phyloP scores from a whole-genome alignment of 106 monocot genomes.

The Apostasia shenzhenica region DNA sequence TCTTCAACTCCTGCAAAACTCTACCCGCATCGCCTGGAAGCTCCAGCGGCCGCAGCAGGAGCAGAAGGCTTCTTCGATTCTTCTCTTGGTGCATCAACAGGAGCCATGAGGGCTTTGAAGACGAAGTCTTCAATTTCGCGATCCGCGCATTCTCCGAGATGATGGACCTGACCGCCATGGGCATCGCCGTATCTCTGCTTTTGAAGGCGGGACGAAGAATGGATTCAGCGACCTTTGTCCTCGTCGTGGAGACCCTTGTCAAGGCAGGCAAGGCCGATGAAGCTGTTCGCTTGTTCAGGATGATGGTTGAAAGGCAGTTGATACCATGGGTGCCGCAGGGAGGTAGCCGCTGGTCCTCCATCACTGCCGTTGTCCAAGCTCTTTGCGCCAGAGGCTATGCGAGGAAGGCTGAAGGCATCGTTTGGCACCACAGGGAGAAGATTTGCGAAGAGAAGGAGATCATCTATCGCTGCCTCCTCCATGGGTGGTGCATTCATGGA shows the following conservation, averaged over 20 bases:
- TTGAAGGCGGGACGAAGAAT: constrained; percentile 22
- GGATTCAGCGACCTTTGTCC: constrained; percentile 30
- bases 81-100: neutral
- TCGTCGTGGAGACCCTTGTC: constrained; percentile 33
- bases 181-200: constrained; percentile 26
- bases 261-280: constrained; percentile 36
- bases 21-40: neutral
- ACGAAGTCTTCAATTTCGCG: constrained; percentile 28
- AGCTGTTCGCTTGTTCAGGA: constrained; percentile 42
- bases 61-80: constrained; percentile 10
- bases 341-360: neutral
- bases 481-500: constrained; percentile 63
- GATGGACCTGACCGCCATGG: constrained; percentile 45
- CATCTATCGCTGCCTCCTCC: constrained; percentile 34
- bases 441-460: neutral
- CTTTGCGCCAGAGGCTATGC: constrained; percentile 57
- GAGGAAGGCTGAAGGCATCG: constrained; percentile 36
- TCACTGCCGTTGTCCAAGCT: constrained; percentile 30
- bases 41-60: constrained; percentile 4
- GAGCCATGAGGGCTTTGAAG: constrained; percentile 1
- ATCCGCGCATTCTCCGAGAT: constrained; percentile 31
- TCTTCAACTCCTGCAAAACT: constrained; percentile 31
- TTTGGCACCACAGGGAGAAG: constrained; percentile 40
- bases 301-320: constrained; percentile 15
- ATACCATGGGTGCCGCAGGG: neutral